Base-by-base conservation (phyloP, 176 grass and related monocot genomes). In the Eragrostis curvula region DNA sequence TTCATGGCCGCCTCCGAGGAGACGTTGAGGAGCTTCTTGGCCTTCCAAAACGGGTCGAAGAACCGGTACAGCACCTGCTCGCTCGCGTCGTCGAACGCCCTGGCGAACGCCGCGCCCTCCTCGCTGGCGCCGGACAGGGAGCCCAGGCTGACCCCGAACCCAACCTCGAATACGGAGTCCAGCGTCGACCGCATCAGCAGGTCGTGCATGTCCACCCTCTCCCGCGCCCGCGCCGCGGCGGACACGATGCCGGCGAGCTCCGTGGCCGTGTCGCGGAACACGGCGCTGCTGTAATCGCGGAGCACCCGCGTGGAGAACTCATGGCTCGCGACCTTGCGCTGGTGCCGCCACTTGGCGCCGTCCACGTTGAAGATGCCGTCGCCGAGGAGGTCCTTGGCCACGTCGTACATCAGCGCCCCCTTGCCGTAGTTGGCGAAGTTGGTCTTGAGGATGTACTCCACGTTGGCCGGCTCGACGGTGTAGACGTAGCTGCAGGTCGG, bases 341-440 rank as follows among this genome's bases (percentile, higher is more conserved):
- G 92, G 48, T 89, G 92, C 4, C 84, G 88, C 96, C 92, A 98
- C 81, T 73, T 93, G 13, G 74, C 86, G 25, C 90, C 96, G 81
- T 98, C 96, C 0, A 95, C 90, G 25, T 58, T 72, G 58, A 98
- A 98, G 59, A 98, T 98, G 10, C 96, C 96, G 79, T 98, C 88
- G 44, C 96, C 92, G 16, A 95, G 62, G 42, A 98, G 64, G 20
- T 98, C 95, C 47, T 78, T 84, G 42, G 70, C 2, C 23, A 79
- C 28, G 21, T 62, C 82, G 84, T 91, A 60, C 45, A 7, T 79
- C 13, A 57, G 55, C 63, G 18, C 40, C 8, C 88, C 96, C 85
- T 97, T 97, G 72, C 91, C 91, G 60, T 92, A 97, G 85, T 97
- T 97, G 25, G 46, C 17, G 63, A 94, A 97, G 76, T 97, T 97